Conservation (phyloP, 208 protist genomes). For the Leishmania guyanensis region DNA sequence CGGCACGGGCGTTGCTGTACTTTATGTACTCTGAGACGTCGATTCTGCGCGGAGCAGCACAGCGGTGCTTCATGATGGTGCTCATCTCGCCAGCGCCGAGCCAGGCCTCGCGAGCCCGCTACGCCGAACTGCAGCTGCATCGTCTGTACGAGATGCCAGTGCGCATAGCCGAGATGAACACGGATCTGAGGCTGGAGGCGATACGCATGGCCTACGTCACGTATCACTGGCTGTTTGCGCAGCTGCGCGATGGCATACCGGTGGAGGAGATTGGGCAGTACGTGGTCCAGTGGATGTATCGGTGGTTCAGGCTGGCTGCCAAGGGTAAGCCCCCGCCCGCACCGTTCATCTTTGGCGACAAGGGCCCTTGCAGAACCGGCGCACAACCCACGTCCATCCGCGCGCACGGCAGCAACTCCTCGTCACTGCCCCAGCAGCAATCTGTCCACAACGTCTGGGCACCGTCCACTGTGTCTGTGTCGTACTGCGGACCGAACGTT, state of each 20-base stretch:
- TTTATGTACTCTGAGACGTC: constrained; percentile 49
- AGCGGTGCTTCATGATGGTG: constrained; percentile 62
- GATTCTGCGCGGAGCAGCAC: constrained; percentile 61
- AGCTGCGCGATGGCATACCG: constrained; percentile 47
- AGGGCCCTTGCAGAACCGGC: not conserved
- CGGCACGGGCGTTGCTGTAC: constrained; percentile 35
- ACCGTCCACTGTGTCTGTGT: constrained; percentile 13
- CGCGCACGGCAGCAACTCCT: constrained; percentile 3
- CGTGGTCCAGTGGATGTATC: constrained; percentile 47
- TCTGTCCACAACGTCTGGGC: not conserved
- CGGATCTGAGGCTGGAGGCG: constrained; percentile 57
- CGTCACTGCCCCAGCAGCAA: constrained; percentile 6
- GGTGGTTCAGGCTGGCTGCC: constrained; percentile 35
- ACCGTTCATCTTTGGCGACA: constrained; percentile 22
- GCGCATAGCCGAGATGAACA: constrained; percentile 56
- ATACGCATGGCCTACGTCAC: constrained; percentile 46
- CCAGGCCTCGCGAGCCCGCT: constrained; percentile 35
- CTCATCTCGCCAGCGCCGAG: constrained; percentile 44
- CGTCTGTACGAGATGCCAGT: constrained; percentile 34
- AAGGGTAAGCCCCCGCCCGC: constrained; percentile 24
- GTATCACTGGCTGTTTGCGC: constrained; percentile 59
- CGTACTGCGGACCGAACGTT: constrained; percentile 19
- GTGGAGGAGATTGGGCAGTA: constrained; percentile 66
- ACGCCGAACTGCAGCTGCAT: constrained; percentile 41
- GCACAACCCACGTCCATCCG: not conserved